Base-by-base conservation (phyloP, 805 yeast genomes). In the Debaryomyces tyrocola region DNA sequence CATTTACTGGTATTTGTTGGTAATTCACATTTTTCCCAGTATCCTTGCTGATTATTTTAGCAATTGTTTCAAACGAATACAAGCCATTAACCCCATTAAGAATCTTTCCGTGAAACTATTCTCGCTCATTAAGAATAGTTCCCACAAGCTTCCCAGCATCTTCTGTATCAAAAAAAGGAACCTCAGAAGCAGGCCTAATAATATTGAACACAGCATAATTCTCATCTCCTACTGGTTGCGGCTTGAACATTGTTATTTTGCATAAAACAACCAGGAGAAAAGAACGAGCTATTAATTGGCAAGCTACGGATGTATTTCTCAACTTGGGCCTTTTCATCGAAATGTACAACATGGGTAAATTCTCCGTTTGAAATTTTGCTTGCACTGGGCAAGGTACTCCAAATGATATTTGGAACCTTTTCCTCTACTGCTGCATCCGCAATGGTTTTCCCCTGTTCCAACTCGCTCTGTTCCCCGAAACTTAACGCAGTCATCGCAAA, bases 391-490 rank as follows among this genome's bases (percentile, higher is more conserved):
- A 40, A 14, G 2, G 49, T 27, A 20, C 46, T 42, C 46, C 46
- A 46, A 20, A 46, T 42, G 4, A 42, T 17, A 33, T 33, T 20
- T 17, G 42, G 17, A 4, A 38, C 50, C 14, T 41, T 41, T 11
- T 31, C 41, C 14, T 29, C 20, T 4, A 43, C 36, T 4, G 47
- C 35, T 9, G 41, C 45, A 18, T 47, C 45, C 0, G 42, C 50
- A 40, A 47, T 34, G 9, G 11, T 12, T 24, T 43, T 47, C 27
- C 47, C 50, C 18, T 40, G 44, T 28, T 17, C 42, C 9, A 43
- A 20, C 29, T 47, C 50, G 3, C 18, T 33, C 37, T 74, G 37
- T 20, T 20, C 36, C 1, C 12, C 20, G 17, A 10, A 39, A n/a
- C n/a, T 27, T 4, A 42, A 2, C 2, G 20, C 11, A 12, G 49